These are phyloP conservation scores for Clavispora carvajalis DNA, from an alignment of 805 yeast genomes.

Conservation along the genomic window DNA sequence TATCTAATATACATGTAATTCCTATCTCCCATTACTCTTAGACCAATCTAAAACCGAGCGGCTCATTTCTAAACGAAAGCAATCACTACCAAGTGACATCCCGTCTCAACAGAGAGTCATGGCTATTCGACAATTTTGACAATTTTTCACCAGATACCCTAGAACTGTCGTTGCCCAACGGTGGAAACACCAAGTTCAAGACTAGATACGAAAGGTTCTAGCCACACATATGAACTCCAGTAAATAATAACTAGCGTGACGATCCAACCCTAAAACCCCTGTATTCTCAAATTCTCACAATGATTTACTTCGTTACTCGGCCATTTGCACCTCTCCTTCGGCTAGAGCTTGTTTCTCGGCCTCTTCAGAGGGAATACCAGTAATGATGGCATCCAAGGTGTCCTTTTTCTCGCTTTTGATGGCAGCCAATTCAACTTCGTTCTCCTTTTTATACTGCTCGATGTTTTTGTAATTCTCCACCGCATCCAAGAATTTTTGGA, in stretches of 20 bases:
- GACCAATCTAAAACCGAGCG: neutral
- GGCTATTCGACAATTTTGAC: no score
- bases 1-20: constrained; percentile 1
- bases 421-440: constrained; percentile 41
- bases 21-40: neutral
- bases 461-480: constrained; percentile 56
- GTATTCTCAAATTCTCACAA: neutral
- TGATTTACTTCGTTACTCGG: neutral
- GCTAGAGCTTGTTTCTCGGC: constrained; percentile 8
- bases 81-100: neutral
- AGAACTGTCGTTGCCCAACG: no score
- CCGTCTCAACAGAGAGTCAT: no score
- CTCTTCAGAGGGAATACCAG: constrained; percentile 24
- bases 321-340: constrained; percentile 3
- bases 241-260: no score
- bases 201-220: no score
- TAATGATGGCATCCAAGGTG: constrained; percentile 32
- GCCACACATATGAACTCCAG: no score
- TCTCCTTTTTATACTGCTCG: constrained; percentile 32
- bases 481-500: constrained; percentile 57
- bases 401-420: constrained; percentile 33
- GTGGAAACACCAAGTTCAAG: no score
- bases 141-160: no score
- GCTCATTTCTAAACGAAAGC: neutral
- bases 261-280: no score